phyloP scores from a whole-genome alignment of 2,329 filamentous ascomycete species.

The Pezicula neosporulosa region DNA sequence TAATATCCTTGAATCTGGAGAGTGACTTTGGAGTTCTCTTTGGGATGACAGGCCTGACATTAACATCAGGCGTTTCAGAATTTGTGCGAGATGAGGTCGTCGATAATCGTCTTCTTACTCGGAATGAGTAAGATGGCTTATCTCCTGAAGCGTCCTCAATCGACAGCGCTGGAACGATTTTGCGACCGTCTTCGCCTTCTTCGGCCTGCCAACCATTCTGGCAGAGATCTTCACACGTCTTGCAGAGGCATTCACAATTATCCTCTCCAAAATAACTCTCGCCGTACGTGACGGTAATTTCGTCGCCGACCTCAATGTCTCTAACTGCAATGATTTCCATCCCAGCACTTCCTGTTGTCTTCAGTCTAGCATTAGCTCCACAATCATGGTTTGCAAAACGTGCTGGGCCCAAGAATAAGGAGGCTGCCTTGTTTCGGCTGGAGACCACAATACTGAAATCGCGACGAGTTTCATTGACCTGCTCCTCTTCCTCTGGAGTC shows the following conservation, averaged over 20 bases:
- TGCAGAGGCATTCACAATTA: conserved; percentile 92
- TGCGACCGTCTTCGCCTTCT: conserved; percentile 31
- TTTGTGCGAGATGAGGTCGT: conserved; percentile 51
- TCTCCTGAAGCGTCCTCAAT: conserved; percentile 22
- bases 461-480: conserved; percentile 76
- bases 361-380: conserved; percentile 82
- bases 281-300: conserved; percentile 95
- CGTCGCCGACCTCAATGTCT: conserved; percentile 82
- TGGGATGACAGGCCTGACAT: conserved; percentile 23
- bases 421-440: conserved; percentile 84
- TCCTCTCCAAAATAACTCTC: conserved; percentile 94
- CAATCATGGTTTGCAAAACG: conserved; percentile 98
- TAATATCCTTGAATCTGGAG: conserved; percentile 16
- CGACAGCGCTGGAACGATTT: conserved; percentile 21
- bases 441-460: conserved; percentile 98
- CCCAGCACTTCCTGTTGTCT: conserved; percentile 77
- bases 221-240: conserved; percentile 72
- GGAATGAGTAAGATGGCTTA: conserved; percentile 48
- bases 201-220: conserved; percentile 79
- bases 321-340: conserved; percentile 87
- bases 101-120: conserved; percentile 43
- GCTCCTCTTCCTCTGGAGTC: conserved; percentile 84
- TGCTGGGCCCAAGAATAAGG: conserved; percentile 90
- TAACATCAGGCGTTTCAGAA: conserved; percentile 52
- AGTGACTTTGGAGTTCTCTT: conserved; percentile 22